Evolutionary conservation across 768 basidiomycete genomes (phyloP).

Genomic region (Mrakia blollopis): DNA sequence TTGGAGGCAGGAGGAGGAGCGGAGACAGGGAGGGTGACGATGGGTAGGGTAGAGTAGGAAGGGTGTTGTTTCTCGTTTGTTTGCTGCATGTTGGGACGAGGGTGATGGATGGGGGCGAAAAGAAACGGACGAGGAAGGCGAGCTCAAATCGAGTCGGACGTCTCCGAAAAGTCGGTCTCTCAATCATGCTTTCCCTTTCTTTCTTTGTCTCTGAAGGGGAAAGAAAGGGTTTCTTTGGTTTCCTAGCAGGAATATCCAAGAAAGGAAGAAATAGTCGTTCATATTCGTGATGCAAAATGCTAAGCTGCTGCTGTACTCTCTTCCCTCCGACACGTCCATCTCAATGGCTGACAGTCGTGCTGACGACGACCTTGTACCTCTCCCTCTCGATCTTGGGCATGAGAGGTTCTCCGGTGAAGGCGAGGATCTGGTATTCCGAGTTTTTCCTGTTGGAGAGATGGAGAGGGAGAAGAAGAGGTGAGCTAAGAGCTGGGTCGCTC

Average conservation of each 20-base stretch:
- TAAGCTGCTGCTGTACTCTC: neutral
- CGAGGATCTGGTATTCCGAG: constrained; percentile 22
- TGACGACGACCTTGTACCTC: constrained; percentile 18
- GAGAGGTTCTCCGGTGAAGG: constrained; percentile 16
- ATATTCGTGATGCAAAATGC: too few relatives aligned
- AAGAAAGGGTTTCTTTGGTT: too few relatives aligned
- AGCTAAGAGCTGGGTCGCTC: too few relatives aligned
- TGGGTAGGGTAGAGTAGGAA: neutral
- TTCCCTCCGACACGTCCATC: neutral
- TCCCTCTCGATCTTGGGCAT: constrained; percentile 2
- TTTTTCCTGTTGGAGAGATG: neutral
- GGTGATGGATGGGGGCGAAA: too few relatives aligned
- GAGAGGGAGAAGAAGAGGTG: too few relatives aligned
- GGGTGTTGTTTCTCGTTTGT: neutral
- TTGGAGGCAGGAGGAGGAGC: neutral
- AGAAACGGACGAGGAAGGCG: too few relatives aligned
- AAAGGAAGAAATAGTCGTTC: too few relatives aligned
- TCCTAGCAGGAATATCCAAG: too few relatives aligned
- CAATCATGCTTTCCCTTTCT: too few relatives aligned
- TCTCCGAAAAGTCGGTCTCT: too few relatives aligned
- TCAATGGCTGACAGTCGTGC: constrained; percentile 14
- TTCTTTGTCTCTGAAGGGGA: too few relatives aligned
- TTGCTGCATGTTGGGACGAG: neutral
- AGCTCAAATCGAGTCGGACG: too few relatives aligned
- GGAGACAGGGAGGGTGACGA: neutral